Evolutionary conservation across 2,329 filamentous ascomycete species (phyloP), one percentile per base, ranked within the genome.

Genomic region (Fusarium liriodendri): DNA sequence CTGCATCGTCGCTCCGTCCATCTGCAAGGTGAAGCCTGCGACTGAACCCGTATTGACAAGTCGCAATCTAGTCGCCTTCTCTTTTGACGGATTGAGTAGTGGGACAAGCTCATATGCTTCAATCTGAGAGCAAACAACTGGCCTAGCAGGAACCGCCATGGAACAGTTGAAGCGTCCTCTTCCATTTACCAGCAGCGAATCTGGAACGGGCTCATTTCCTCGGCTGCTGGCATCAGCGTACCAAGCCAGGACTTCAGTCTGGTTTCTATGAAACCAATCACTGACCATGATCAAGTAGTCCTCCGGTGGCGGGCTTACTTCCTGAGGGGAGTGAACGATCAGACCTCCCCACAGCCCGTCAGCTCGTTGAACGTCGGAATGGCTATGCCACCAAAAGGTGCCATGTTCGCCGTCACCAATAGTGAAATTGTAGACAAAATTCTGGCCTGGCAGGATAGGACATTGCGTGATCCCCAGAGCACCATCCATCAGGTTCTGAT

Each of bases 151-250:
- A 29, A 78, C 73, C 1, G 75, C 78, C 77, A 78, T 75, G 20
- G 79, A 78, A 60, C 80, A 81, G 59, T 81, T 69, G 59, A 78
- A 82, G 27, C 77, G 71, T 2, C 79, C 79, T 2, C 66, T 72
- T 22, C 83, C 82, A 71, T 84, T 84, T 40, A 84, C 76, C 5
- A 84, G 81, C 4, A 81, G 55, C 1, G 80, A 81, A 16, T 78
- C 75, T 0, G 80, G 80, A 1, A 80, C 79, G 2, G 79, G 80
- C 2, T 85, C 83, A 81, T 84, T 88, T 8, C 87, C 83, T 2
- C 86, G 77, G 1, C 79, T 79, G 42, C 59, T 25, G 16, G 54
- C 20, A 29, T 58, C 54, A 7, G 54, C 67, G 32, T 77, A 79
- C 75, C 77, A 79, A 8, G 45, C 67, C 7, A 77, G 63, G 59